These are phyloP conservation scores for Ophiocordyceps camponoti-saundersi DNA, from an alignment of 2,329 filamentous ascomycete genomes.

Conservation along the genomic window DNA sequence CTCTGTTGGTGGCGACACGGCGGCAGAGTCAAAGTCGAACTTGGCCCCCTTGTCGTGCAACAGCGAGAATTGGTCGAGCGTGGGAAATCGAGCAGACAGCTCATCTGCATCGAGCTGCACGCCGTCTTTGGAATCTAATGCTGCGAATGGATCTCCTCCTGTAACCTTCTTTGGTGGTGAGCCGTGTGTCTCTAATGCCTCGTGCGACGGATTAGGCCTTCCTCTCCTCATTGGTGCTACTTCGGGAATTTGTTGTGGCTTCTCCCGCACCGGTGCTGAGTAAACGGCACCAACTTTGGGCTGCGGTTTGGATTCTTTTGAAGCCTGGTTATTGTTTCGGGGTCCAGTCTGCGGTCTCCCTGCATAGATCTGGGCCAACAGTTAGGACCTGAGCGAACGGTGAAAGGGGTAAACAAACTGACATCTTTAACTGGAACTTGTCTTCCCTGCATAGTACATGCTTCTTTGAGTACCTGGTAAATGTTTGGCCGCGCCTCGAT, in stretches of 20 bases:
- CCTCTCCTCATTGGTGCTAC: conserved; percentile 90
- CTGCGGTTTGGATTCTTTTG: conserved; percentile 36
- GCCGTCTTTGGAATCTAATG: conserved; percentile 50
- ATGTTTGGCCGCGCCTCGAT: conserved; percentile 72
- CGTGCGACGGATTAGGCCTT: conserved; percentile 30
- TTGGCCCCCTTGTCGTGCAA: conserved; percentile 70
- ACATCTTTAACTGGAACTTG: conserved; percentile 82
- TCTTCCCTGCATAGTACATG: conserved; percentile 75
- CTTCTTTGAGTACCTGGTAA: conserved; percentile 78
- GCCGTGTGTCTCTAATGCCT: conserved; percentile 26
- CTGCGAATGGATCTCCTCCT: conserved; percentile 73
- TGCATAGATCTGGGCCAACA: conserved; percentile 47
- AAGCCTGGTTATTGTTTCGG: conserved; percentile 30
- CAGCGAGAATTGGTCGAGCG: conserved; percentile 81
- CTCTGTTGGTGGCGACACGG: conserved; percentile 28
- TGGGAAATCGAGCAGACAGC: conserved; percentile 70
- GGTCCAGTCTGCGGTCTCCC: conserved; percentile 46
- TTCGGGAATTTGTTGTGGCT: conserved; percentile 63
- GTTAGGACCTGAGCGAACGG: conserved; percentile 2
- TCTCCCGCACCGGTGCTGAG: conserved; percentile 47
- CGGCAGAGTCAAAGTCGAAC: conserved; percentile 62
- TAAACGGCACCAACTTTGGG: conserved; percentile 63
- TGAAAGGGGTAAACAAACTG: conserved; percentile 15
- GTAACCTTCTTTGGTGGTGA: conserved; percentile 47
- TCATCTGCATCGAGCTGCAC: conserved; percentile 49